Conservation (phyloP, 148 eudicot genomes). For the Oxyria digyna region DNA sequence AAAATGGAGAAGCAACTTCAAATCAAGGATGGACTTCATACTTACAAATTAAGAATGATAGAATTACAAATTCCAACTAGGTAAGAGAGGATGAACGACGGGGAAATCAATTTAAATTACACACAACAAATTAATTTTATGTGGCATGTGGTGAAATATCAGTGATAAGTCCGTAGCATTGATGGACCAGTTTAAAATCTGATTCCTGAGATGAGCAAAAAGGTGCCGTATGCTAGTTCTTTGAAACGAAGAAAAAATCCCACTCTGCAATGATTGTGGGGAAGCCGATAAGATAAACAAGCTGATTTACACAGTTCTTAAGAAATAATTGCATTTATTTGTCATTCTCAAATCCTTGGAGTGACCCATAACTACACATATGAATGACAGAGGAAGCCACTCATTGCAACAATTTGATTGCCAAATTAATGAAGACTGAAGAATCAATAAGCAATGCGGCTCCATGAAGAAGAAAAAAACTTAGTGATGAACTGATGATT, state of each 20-base stretch:
- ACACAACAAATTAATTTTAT: background rate
- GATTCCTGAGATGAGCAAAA: background rate
- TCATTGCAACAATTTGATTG: background rate
- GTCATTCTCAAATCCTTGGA: background rate
- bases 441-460: background rate
- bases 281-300: background rate
- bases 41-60: background rate
- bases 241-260: background rate
- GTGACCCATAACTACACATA: background rate
- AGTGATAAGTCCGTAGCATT: background rate
- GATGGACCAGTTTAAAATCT: background rate
- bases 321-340: background rate
- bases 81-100: background rate
- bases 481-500: background rate
- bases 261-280: too few relatives aligned
- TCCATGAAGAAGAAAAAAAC: background rate
- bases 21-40: background rate
- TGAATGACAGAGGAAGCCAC: background rate
- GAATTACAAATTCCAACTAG: background rate
- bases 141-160: background rate
- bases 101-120: background rate
- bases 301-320: background rate
- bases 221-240: background rate
- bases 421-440: background rate
- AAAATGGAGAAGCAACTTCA: background rate